These are phyloP conservation scores for Quercus tomentella DNA, from an alignment of 331 rosid genomes.

Conservation along the genomic window DNA sequence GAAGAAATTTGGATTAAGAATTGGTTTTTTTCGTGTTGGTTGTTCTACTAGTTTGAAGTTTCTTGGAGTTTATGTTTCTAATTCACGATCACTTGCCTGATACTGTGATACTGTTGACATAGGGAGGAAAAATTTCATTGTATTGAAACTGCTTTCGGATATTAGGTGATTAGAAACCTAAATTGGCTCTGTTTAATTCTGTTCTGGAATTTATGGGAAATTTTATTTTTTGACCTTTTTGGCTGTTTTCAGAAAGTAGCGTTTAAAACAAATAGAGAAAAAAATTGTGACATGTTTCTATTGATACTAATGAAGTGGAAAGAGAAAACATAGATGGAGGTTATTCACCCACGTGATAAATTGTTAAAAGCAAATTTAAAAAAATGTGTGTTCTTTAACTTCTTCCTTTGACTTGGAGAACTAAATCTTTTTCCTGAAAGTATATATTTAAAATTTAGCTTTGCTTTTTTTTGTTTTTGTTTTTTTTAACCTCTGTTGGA, in stretches of 20 bases:
- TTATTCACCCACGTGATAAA: background rate
- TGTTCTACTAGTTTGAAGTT: too few species aligned
- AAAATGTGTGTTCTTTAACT: background rate
- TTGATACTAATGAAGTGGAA: too few species aligned
- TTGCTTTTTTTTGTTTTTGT: background rate
- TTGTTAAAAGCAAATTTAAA: background rate
- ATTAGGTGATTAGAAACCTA: background rate
- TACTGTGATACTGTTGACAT: too few species aligned
- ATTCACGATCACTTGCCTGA: too few species aligned
- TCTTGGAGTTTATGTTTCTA: too few species aligned
- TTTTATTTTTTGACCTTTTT: background rate
- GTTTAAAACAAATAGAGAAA: background rate
- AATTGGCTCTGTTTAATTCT: background rate
- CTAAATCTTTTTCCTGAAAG: too few species aligned
- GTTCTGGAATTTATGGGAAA: background rate
- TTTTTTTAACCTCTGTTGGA: background rate
- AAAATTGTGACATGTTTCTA: too few species aligned
- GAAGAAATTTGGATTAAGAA: too few species aligned
- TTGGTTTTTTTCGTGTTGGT: too few species aligned
- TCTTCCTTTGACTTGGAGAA: too few species aligned
- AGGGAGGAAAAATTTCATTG: background rate
- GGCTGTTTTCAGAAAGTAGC: background rate
- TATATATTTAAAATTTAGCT: too few species aligned
- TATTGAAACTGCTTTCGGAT: background rate
- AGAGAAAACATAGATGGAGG: too few species aligned